These are phyloP conservation scores for Lodderomyces parapsilosis DNA, from an alignment of 1,139 yeast genomes.

Conservation along the genomic window DNA sequence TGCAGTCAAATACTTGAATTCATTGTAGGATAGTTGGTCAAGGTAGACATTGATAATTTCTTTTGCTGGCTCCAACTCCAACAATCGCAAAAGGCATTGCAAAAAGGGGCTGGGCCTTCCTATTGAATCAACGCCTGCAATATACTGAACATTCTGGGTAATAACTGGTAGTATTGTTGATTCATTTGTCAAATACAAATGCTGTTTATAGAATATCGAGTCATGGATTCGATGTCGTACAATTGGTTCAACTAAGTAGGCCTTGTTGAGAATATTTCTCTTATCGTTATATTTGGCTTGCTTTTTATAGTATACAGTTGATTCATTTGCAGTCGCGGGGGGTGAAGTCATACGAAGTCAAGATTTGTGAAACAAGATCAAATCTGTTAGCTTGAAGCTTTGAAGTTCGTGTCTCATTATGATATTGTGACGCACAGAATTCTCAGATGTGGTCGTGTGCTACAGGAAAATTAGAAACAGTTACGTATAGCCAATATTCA, in stretches of 20 bases:
- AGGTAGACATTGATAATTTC: conserved; percentile 55
- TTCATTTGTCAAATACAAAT: conserved; percentile 58
- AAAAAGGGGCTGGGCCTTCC: conserved; percentile 62
- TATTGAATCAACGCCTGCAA: conserved; percentile 50
- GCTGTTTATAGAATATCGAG: conserved; percentile 65
- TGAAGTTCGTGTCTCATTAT: too few relatives aligned
- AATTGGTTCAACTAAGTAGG: conserved; percentile 62
- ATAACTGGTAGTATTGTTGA: conserved; percentile 42
- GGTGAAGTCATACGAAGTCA: too few relatives aligned
- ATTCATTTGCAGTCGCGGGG: background rate
- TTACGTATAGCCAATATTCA: too few relatives aligned
- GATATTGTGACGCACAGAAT: too few relatives aligned
- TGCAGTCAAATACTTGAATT: conserved; percentile 69
- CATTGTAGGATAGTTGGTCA: conserved; percentile 38
- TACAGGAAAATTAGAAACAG: too few relatives aligned
- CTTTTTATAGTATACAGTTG: conserved; percentile 11
- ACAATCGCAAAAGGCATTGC: conserved; percentile 59
- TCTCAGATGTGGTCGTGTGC: too few relatives aligned
- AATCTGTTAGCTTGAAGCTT: too few relatives aligned
- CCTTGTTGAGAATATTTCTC: conserved; percentile 41
- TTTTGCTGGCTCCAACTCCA: conserved; percentile 59
- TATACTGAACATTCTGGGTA: conserved; percentile 37
- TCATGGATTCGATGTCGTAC: conserved; percentile 67
- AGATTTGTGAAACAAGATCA: too few relatives aligned
- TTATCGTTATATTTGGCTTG: conserved; percentile 27